Evolutionary conservation across 2,329 filamentous ascomycete species (phyloP), one percentile per base, ranked within the genome.

Genomic region (Alternaria brassicae): DNA sequence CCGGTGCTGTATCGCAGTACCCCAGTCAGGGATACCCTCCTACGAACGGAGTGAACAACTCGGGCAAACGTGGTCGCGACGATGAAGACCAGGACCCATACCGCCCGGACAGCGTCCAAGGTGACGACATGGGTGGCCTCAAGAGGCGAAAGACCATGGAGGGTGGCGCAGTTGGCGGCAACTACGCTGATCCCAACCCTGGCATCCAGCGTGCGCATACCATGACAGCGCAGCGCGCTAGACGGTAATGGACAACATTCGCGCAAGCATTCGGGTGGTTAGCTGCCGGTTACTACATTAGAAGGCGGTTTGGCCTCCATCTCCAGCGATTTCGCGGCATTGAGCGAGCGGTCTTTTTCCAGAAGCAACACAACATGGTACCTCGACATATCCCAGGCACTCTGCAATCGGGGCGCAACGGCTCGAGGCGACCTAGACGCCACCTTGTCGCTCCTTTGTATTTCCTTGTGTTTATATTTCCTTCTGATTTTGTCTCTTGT

Each of bases 111-210:
- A 82, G 80, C 59, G 79, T 81, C 25, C 78, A 78, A 34, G 82
- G 81, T 34, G 85, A 85, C 42, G 86, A 89, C 42, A 80, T 88
- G 62, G 86, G 90, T 45, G 83, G 84, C 21, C 78, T 90, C 59
- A 96, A 96, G 81, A 88, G 92, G 67, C 88, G 91, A 64, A 94
- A 93, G 82, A 93, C 91, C 0, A 83, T 91, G 66, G 79, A 84
- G 40, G 82, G 83, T 34, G 72, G 75, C 34, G 73, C 75, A 28
- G 74, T 76, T n/a, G 75, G 66, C 47, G 59, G 66, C 27, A 66
- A 69, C 17, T 77, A 76, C 51, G 64, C 66, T n/a, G 73, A 74
- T 42, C 70, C 73, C 34, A 74, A 67, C 42, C 65, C 69, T 45
- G 70, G 69, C 21, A 67, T 77, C 17, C 75, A 77, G 56, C 71